Evolutionary conservation across 768 basidiomycete genomes (phyloP).

Genomic region (Butyriboletus loyo): DNA sequence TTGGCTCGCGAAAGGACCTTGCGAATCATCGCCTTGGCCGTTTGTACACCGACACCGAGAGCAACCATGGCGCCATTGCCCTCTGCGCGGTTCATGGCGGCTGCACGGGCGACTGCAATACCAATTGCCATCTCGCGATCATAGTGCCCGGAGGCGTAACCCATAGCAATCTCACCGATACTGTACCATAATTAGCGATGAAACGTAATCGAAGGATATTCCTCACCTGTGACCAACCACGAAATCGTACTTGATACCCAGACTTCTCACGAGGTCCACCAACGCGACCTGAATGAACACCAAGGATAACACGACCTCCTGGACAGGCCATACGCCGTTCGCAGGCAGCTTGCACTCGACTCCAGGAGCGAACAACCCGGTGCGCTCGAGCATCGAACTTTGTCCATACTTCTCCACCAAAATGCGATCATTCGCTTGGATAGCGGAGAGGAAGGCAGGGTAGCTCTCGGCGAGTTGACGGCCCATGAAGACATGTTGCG

Average conservation of each 20-base stretch:
- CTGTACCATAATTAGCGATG: slow-evolving; percentile 11
- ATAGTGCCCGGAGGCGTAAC: slow-evolving; percentile 37
- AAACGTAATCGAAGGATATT: not conserved
- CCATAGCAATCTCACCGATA: slow-evolving; percentile 37
- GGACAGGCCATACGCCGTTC: slow-evolving; percentile 32
- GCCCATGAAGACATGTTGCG: slow-evolving; percentile 36
- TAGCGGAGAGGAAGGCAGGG: slow-evolving; percentile 29
- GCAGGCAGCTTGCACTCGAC: slow-evolving; percentile 19
- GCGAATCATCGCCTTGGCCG: slow-evolving; percentile 32
- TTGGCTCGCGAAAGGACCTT: slow-evolving; percentile 29
- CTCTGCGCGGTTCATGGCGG: slow-evolving; percentile 35
- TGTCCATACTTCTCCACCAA: slow-evolving; percentile 27
- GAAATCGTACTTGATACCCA: slow-evolving; percentile 33
- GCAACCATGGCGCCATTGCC: slow-evolving; percentile 37
- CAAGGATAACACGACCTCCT: slow-evolving; percentile 33
- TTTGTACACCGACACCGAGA: slow-evolving; percentile 32
- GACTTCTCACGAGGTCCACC: slow-evolving; percentile 30
- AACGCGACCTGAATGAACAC: slow-evolving; percentile 34
- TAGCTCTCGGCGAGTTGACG: slow-evolving; percentile 34
- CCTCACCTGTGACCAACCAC: slow-evolving; percentile 36
- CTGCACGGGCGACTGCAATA: slow-evolving; percentile 35
- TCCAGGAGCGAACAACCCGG: slow-evolving; percentile 33
- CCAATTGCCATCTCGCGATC: slow-evolving; percentile 34
- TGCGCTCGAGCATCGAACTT: slow-evolving; percentile 32
- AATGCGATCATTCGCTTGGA: slow-evolving; percentile 34